Base-by-base conservation (phyloP, 2,329 filamentous ascomycete genomes). In the Amesomyces nigricolor region DNA sequence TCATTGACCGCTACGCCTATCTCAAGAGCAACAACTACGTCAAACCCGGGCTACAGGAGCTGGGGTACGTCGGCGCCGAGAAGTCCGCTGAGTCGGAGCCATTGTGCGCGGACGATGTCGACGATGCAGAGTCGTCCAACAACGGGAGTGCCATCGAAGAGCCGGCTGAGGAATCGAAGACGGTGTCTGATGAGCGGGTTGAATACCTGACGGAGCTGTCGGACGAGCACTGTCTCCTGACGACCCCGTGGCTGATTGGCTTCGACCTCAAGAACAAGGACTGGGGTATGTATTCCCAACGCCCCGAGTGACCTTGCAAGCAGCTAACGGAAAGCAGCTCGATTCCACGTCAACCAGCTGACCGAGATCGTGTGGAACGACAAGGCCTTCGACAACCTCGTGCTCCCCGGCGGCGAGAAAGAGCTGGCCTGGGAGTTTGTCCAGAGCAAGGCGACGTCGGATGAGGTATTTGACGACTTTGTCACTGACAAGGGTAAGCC, bases 371-470 rank as follows among this genome's bases (percentile, higher is more conserved):
- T 43, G 2, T 73, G 71, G 70, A 71, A 72, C 47, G 68, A 70
- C 46, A 61, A 66, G 3, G 68, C 69, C 0, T 72, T 70, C 54
- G 65, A 70, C 0, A 68, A 69, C 35, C 66, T 74, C 2, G 67
- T 73, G 1, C 66, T 73, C 1, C 69, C 70, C 0, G 63, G 64
- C 0, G 64, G 64, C 13, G 67, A 70, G 54, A 75, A 74, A 54
- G 64, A 74, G 47, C 64, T 69, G 45, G 68, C 65, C 37, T 73
- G 65, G 72, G 66, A 63, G 19, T 72, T 73, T 58, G 68, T 72
- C 10, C 67, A 71, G 60, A 69, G 68, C 60, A 72, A 71, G 60
- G 62, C 60, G 9, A 56, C 62, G 16, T 56, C 61, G 4, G 63
- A 60, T 10, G 62, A 57, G 2, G 56, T 53, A 2, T 67, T 70